Evolutionary conservation across 768 basidiomycete species (phyloP).

Genomic region (Artomyces pyxidatus): DNA sequence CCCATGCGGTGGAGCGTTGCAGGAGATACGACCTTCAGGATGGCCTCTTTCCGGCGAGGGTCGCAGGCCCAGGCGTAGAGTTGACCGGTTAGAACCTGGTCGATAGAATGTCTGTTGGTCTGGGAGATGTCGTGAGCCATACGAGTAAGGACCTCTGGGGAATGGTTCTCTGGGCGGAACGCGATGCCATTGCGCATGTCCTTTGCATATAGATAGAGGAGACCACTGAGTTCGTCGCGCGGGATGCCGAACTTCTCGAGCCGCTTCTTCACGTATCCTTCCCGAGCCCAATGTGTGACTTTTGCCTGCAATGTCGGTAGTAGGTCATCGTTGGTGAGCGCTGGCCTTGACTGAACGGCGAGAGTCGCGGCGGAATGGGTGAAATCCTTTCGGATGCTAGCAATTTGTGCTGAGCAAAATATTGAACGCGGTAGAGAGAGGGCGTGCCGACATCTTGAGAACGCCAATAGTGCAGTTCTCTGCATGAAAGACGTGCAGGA

Average conservation of each 20-base stretch:
- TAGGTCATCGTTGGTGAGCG: too few species aligned
- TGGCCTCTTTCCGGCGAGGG: slow-evolving; percentile 10
- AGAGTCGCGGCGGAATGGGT: too few species aligned
- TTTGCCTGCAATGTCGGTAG: slow-evolving; percentile 19
- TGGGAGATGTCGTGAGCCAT: slow-evolving; percentile 31
- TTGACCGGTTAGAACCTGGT: slow-evolving; percentile 42
- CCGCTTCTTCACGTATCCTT: slow-evolving; percentile 27
- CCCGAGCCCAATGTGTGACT: slow-evolving; percentile 6
- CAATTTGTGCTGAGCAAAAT: too few species aligned
- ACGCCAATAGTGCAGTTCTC: neutral
- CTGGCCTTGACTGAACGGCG: too few species aligned
- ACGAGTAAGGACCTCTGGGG: slow-evolving; percentile 33
- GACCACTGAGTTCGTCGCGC: slow-evolving; percentile 25
- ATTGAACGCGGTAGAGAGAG: neutral
- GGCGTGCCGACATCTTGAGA: neutral
- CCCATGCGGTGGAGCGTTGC: slow-evolving; percentile 21
- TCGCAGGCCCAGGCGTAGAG: slow-evolving; percentile 51
- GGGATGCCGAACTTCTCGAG: slow-evolving; percentile 45
- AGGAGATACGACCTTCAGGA: slow-evolving; percentile 5
- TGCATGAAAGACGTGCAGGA: neutral
- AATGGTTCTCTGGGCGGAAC: slow-evolving; percentile 20
- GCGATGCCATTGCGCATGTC: slow-evolving; percentile 25
- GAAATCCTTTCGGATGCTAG: too few species aligned
- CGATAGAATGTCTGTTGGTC: slow-evolving; percentile 24
- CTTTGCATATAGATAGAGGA: slow-evolving; percentile 35